Evolutionary conservation across 2,329 filamentous ascomycete species (phyloP), one percentile per base, ranked within the genome.

Genomic region (Chrysosporium keratinophilum): DNA sequence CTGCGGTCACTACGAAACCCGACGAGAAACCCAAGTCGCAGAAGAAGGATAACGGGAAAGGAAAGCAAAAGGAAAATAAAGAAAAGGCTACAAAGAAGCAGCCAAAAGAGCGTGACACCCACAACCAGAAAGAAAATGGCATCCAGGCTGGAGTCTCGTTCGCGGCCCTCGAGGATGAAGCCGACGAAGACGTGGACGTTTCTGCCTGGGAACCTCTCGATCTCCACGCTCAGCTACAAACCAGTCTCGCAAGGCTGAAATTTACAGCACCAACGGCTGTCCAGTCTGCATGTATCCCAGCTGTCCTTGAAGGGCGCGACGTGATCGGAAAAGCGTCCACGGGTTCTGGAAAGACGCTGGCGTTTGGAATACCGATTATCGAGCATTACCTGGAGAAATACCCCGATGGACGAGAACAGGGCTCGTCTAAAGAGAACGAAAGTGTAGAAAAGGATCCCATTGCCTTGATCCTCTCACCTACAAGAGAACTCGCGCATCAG

Each of bases 251-350:
- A 1, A 85, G 83, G 60, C 75, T 97, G 57, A 85, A 84, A 55
- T 97, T 97, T 66, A 66, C 78, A 3, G 83, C 81, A 55, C 93
- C 93, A 0, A 96, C 90, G 0, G 71, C 79, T 0, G 95, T 98
- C 55, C 93, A 98, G 67, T 71, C 76, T 17, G 77, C 81, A 34
- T 77, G 87, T 0, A 95, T 98, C 61, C 90, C 93, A 0, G 79
- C 87, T 51, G 87, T 96, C 44, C 67, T 91, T 17, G 80, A 81
- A 5, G 91, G 91, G 0, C 86, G 87, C 65, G 91, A 98, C 69
- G 85, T 97, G 14, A 86, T 98, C 59, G 93, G 93, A 41, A 98
- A 98, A 72, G 93, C 93, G 1, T 85, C 91, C 10, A 98, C 93
- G 0, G 93, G 93, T 60, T 97, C 93, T 12, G 93, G 93, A 62